Evolutionary conservation across 2,329 filamentous ascomycete species (phyloP), one percentile per base, ranked within the genome.

Genomic region (Colletotrichum coccodes): DNA sequence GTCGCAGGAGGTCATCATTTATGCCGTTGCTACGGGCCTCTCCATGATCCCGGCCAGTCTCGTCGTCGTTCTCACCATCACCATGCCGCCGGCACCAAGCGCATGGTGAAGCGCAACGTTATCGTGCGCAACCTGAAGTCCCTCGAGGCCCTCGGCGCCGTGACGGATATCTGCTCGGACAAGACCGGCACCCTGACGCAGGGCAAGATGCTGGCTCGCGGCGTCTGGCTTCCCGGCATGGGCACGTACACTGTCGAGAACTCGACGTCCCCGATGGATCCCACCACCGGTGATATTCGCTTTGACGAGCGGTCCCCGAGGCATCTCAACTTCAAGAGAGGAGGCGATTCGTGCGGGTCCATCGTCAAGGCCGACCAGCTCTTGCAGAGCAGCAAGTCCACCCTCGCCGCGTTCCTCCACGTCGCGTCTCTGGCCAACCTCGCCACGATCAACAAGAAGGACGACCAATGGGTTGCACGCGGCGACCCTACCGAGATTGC

Each of bases 401-500:
- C 78, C 5, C 78, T 92, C 6, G 76, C 82, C 57, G 82, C 86
- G 6, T 90, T 87, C 74, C 84, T 92, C 36, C 82, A 85, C 46
- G 86, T 90, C 28, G 87, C 89, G 3, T 86, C 89, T 0, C 83
- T 91, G 57, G 84, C 84, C 53, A 88, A 88, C 72, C 78, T 88
- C 16, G 86, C 86, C 4, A 83, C 81, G 4, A 81, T 90, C 5
- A 81, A 81, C 52, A 74, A 79, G 54, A 79, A 81, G 52, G 79
- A 81, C 2, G 54, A 64, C 8, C 79, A 82, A 42, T 91, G 89
- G 90, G 82, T 85, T 56, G 87, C 88, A 46, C 85, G 87, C 59
- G 90, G 89, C 46, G 89, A 91, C 73, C 89, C 89, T 0, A 93
- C 91, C 1, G 91, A 93, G 73, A 91, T 93, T 63, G 91, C 91